Evolutionary conservation across 108 stramenopile genomes (phyloP).

Genomic region (Fragilariopsis cylindrus): DNA sequence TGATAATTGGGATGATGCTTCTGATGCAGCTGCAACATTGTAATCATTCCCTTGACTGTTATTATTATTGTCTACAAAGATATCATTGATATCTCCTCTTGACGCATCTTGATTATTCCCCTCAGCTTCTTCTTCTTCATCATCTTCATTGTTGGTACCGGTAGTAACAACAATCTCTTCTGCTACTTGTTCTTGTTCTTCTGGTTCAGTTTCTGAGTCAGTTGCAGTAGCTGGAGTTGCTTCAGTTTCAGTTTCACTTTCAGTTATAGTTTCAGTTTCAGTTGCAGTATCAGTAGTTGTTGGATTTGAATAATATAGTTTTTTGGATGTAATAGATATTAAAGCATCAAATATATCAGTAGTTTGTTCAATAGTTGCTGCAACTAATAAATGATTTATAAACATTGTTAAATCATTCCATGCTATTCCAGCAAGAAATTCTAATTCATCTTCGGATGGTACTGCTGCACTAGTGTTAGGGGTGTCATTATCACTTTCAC

Average conservation of each 20-base stretch:
- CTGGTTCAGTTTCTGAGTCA: too few species aligned
- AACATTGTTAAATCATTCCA: slow-evolving; percentile 10
- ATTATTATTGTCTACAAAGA: too few species aligned
- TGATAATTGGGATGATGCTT: neutral
- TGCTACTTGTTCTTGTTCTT: neutral
- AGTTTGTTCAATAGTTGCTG: neutral
- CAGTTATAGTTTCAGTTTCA: too few species aligned
- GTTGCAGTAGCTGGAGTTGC: too few species aligned
- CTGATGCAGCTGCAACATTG: neutral
- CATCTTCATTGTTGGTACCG: too few species aligned
- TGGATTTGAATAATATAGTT: too few species aligned
- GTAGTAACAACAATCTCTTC: neutral
- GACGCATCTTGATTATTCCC: too few species aligned
- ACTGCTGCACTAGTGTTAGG: neutral
- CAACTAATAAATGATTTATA: neutral
- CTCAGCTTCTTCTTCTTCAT: too few species aligned
- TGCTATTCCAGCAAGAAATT: neutral
- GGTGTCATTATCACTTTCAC: neutral
- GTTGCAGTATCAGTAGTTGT: neutral
- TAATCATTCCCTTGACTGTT: neutral
- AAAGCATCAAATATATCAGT: neutral
- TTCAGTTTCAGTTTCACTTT: too few species aligned
- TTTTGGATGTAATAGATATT: too few species aligned
- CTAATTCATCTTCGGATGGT: neutral
- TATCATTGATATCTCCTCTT: too few species aligned